A percentile compares a stretch with the other conserved stretches of the same genome.
Evolutionary conservation across 108 stramenopile genomes (phyloP).

Genomic region (Cyclotella cryptica): DNA sequence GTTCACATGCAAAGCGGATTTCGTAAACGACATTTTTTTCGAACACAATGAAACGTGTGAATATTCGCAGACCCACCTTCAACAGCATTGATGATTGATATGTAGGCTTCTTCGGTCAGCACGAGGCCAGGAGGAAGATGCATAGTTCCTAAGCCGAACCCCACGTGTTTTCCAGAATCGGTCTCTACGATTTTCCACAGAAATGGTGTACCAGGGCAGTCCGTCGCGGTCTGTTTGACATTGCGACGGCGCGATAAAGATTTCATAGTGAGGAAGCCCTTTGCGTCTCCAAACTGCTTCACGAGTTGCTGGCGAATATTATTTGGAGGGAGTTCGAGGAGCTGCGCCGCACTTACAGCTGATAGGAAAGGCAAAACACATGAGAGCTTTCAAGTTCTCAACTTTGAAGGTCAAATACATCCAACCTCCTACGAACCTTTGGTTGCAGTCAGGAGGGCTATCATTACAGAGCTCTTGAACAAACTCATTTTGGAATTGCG

Average conservation of each 20-base stretch:
- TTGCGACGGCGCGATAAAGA: neutral
- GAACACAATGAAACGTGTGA: too few relatives aligned
- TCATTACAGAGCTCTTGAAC: too few relatives aligned
- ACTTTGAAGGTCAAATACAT: too few relatives aligned
- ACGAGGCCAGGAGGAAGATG: slow-evolving; percentile 16
- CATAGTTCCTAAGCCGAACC: slow-evolving; percentile 30
- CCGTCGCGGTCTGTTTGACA: neutral
- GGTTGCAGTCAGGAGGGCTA: too few relatives aligned
- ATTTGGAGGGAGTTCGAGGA: neutral
- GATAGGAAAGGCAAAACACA: neutral
- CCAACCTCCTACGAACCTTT: too few relatives aligned
- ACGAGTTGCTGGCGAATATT: neutral
- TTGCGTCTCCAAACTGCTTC: neutral
- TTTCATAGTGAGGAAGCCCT: neutral
- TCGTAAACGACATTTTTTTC: too few relatives aligned
- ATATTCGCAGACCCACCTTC: neutral
- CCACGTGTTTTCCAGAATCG: slow-evolving; percentile 23
- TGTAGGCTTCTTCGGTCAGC: slow-evolving; percentile 7
- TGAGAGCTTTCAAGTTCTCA: too few relatives aligned
- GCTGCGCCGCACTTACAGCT: neutral
- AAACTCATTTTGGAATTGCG: too few relatives aligned
- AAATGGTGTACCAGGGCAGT: slow-evolving; percentile 24
- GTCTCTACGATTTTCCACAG: slow-evolving; percentile 35
- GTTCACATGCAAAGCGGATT: too few relatives aligned
- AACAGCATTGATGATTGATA: slow-evolving; percentile 5